Evolutionary conservation across 306 rosid genomes (phyloP).

Genomic region (Corylus avellana): DNA sequence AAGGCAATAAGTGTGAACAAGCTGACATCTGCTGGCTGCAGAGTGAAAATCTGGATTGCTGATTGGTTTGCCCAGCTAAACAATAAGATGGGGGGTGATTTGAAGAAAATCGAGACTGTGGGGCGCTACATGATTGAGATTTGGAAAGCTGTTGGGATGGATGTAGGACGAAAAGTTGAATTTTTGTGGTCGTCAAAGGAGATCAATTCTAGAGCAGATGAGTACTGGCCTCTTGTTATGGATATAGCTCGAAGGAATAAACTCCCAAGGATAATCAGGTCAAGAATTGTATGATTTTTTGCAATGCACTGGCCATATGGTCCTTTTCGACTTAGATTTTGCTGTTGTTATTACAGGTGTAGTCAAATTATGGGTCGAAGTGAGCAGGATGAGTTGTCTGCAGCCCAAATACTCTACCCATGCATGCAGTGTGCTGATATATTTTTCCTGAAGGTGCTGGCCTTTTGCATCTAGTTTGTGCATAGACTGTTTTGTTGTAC

Average conservation of each 20-base stretch:
- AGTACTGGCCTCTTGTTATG: conserved; percentile 87
- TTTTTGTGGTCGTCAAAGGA: conserved; percentile 88
- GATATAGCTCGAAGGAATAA: conserved; percentile 83
- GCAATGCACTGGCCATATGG: not conserved
- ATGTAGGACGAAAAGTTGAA: conserved; percentile 81
- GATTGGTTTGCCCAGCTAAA: conserved; percentile 92
- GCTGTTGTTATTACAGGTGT: conserved; percentile 51
- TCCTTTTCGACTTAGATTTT: not conserved
- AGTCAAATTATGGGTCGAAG: conserved; percentile 84
- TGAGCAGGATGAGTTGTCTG: conserved; percentile 71
- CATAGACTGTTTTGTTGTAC: not conserved
- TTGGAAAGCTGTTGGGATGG: conserved; percentile 89
- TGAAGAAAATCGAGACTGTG: conserved; percentile 70
- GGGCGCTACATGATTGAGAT: conserved; percentile 79
- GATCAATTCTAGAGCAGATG: conserved; percentile 61
- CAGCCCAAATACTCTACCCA: conserved; percentile 88
- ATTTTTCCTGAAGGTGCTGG: conserved; percentile 74
- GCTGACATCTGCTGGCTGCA: conserved; percentile 74
- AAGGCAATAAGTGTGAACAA: conserved; percentile 76
- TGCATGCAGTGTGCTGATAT: conserved; percentile 98
- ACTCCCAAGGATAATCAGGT: conserved; percentile 70
- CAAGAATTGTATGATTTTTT: not conserved
- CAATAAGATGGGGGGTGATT: conserved; percentile 85
- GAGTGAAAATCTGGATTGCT: conserved; percentile 85
- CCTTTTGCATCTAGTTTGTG: not conserved